phyloP scores from a whole-genome alignment of 164 flowering plant genomes.

The Cinnamomum micranthum region DNA sequence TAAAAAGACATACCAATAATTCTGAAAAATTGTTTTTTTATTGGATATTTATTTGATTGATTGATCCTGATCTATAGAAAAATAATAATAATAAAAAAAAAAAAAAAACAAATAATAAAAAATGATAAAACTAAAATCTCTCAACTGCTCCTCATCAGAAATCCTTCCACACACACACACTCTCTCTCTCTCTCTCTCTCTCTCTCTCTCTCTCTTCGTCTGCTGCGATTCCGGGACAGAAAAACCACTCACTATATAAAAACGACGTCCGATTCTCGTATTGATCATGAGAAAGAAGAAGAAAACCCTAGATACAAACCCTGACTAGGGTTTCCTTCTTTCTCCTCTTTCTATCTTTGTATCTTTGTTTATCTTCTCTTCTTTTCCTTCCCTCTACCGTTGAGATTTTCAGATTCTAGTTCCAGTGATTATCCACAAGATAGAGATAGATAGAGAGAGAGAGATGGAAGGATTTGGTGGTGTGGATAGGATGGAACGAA shows the following conservation, averaged over 20 bases:
- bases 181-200: background rate
- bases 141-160: background rate
- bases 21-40: no score
- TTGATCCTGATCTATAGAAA: no score
- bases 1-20: no score
- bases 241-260: background rate
- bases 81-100: no score
- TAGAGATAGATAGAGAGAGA: background rate
- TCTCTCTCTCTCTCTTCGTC: background rate
- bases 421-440: background rate
- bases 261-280: background rate
- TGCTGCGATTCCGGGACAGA: background rate
- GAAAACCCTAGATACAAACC: background rate
- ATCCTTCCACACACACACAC: background rate
- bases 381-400: no score
- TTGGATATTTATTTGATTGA: no score
- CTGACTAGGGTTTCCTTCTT: background rate
- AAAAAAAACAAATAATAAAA: no score
- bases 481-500: background rate
- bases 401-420: background rate
- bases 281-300: slow-evolving; percentile 3
- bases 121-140: no score
- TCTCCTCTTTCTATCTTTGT: background rate
- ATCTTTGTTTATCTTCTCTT: background rate
- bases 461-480: slow-evolving; percentile 1